Evolutionary conservation across 2,329 filamentous ascomycete species (phyloP).

Genomic region (Harringtonia aguacate): DNA sequence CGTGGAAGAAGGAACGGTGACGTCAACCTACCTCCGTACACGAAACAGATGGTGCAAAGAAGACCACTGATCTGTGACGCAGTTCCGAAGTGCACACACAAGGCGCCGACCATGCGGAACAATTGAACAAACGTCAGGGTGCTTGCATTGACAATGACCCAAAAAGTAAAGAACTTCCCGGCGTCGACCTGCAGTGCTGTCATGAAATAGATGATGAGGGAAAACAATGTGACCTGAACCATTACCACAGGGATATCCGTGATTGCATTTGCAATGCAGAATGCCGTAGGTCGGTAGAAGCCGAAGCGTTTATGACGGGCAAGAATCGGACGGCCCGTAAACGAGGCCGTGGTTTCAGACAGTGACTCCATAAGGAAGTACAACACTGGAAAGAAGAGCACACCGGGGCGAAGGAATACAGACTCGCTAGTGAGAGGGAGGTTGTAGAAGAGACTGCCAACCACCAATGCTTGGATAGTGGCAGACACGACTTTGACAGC

Average conservation of each 20-base stretch:
- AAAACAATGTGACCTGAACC: conserved; percentile 55
- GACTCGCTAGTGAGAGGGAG: conserved; percentile 46
- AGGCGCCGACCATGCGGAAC: conserved; percentile 47
- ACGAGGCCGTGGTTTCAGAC: conserved; percentile 53
- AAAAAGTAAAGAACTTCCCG: conserved; percentile 57
- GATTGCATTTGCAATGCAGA: conserved; percentile 45
- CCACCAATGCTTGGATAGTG: conserved; percentile 60
- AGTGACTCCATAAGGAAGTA: conserved; percentile 58
- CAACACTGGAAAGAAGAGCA: conserved; percentile 40
- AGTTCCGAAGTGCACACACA: conserved; percentile 48
- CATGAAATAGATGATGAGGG: conserved; percentile 69
- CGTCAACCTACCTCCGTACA: conserved; percentile 34
- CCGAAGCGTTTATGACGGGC: conserved; percentile 32
- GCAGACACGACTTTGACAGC: conserved; percentile 76
- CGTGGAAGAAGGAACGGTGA: too few relatives aligned
- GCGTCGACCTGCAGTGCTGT: conserved; percentile 55
- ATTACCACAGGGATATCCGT: conserved; percentile 53
- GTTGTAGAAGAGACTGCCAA: conserved; percentile 70
- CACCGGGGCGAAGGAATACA: conserved; percentile 46
- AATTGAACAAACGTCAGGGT: conserved; percentile 48
- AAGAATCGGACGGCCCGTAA: conserved; percentile 30
- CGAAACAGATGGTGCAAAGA: conserved; percentile 49
- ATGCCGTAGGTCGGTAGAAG: conserved; percentile 43
- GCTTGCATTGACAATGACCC: conserved; percentile 48
- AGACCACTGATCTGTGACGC: conserved; percentile 34